Conservation (phyloP, 2,329 filamentous ascomycete genomes). For the Botrytis aclada region DNA sequence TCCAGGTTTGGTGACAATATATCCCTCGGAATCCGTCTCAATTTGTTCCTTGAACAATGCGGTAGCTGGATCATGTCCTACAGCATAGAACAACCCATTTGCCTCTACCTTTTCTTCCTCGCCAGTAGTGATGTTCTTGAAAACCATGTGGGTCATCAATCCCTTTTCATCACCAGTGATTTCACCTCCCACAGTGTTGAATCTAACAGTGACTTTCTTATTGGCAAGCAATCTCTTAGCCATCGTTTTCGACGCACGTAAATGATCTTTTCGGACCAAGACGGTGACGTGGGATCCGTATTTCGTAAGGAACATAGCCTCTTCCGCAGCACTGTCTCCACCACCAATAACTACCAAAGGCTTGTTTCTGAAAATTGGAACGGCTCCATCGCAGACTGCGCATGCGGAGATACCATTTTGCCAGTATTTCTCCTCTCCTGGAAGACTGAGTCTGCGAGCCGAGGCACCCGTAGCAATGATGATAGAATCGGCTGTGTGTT, state of each 20-base stretch:
- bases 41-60: constrained; percentile 86
- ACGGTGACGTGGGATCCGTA: constrained; percentile 95
- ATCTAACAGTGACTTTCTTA: constrained; percentile 87
- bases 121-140: constrained; percentile 76
- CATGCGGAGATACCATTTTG: constrained; percentile 95
- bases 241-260: constrained; percentile 90
- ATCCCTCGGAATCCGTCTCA: constrained; percentile 84
- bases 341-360: constrained; percentile 93
- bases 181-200: constrained; percentile 77
- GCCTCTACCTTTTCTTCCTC: constrained; percentile 80
- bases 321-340: constrained; percentile 94
- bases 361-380: constrained; percentile 97
- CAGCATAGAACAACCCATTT: constrained; percentile 93
- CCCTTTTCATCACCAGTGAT: constrained; percentile 81
- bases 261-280: constrained; percentile 79
- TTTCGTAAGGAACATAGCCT: constrained; percentile 96
- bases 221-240: constrained; percentile 76
- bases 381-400: constrained; percentile 93
- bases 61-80: constrained; percentile 94
- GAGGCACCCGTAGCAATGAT: constrained; percentile 96
- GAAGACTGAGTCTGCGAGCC: constrained; percentile 75
- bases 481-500: constrained; percentile 84
- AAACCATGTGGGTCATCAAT: constrained; percentile 81
- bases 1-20: constrained; percentile 84
- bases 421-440: constrained; percentile 95